Evolutionary conservation across 1,284 basidiomycete species (phyloP).

Genomic region (Pseudozyma thailandica): DNA sequence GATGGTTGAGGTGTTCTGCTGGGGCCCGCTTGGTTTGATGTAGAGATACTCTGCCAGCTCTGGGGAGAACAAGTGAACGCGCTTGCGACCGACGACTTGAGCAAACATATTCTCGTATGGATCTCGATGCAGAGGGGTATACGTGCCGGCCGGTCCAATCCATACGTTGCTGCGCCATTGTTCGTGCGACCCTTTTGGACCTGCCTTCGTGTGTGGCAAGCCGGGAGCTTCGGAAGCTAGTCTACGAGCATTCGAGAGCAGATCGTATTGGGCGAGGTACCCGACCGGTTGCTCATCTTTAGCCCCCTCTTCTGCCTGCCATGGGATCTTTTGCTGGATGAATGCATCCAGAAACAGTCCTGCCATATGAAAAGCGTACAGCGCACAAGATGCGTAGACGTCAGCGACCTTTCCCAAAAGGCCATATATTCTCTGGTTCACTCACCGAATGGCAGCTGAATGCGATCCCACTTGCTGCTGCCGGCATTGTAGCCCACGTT

Average conservation of each 20-base stretch:
- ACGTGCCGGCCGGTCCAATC: conserved; percentile 51
- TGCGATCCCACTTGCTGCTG: conserved; percentile 38
- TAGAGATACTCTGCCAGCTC: conserved; percentile 25
- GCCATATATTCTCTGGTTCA: neutral
- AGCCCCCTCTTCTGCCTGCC: conserved; percentile 1
- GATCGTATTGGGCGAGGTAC: conserved; percentile 52
- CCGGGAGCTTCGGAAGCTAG: conserved; percentile 43
- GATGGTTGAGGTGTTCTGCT: conserved; percentile 47
- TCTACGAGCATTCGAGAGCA: conserved; percentile 31
- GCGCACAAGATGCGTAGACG: neutral
- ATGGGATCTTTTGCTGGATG: conserved; percentile 45
- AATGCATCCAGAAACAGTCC: conserved; percentile 54
- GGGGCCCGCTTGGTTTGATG: conserved; percentile 25
- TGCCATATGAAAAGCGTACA: neutral
- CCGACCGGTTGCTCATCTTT: conserved; percentile 30
- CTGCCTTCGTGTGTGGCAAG: conserved; percentile 46
- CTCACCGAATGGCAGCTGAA: conserved; percentile 48
- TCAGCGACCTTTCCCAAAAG: too few relatives aligned
- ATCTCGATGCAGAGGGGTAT: conserved; percentile 52
- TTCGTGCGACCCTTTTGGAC: conserved; percentile 39
- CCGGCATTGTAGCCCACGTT: conserved; percentile 45
- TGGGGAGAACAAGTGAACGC: conserved; percentile 49
- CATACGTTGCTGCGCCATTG: conserved; percentile 57
- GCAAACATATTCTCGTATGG: conserved; percentile 55
- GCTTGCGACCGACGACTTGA: conserved; percentile 51